These are phyloP conservation scores for Przewalskia tangutica DNA, from an alignment of 257 asterid species.

Conservation along the genomic window DNA sequence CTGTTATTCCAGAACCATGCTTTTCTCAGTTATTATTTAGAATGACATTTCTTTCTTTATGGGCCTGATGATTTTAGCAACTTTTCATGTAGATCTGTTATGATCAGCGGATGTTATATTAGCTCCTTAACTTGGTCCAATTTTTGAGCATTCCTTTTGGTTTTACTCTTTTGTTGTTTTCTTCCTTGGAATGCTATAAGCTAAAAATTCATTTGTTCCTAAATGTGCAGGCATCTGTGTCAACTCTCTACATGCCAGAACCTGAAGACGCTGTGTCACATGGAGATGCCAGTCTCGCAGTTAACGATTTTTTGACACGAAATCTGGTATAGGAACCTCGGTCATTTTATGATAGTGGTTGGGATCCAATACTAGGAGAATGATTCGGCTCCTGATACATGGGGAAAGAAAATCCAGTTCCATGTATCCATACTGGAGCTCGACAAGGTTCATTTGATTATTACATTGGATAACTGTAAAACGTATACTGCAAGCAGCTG, in stretches of 20 bases:
- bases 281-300: slow-evolving; percentile 94
- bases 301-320: slow-evolving; percentile 73
- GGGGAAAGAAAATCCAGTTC: background rate
- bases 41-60: background rate
- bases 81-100: background rate
- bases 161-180: background rate
- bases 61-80: background rate
- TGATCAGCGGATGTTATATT: background rate
- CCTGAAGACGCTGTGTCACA: slow-evolving; percentile 97
- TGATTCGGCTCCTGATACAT: background rate
- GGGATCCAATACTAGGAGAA: background rate
- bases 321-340: slow-evolving; percentile 14
- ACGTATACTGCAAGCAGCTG: background rate
- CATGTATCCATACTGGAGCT: background rate
- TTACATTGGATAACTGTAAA: background rate
- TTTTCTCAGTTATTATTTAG: background rate
- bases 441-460: background rate
- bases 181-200: background rate
- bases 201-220: background rate
- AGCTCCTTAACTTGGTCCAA: background rate
- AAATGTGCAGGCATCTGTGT: slow-evolving; percentile 50
- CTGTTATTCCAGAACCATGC: background rate
- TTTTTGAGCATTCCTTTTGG: background rate
- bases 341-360: background rate
- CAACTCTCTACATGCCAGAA: slow-evolving; percentile 82